Conservation (phyloP, 768 basidiomycete species). For the Leccinellum albellum region DNA sequence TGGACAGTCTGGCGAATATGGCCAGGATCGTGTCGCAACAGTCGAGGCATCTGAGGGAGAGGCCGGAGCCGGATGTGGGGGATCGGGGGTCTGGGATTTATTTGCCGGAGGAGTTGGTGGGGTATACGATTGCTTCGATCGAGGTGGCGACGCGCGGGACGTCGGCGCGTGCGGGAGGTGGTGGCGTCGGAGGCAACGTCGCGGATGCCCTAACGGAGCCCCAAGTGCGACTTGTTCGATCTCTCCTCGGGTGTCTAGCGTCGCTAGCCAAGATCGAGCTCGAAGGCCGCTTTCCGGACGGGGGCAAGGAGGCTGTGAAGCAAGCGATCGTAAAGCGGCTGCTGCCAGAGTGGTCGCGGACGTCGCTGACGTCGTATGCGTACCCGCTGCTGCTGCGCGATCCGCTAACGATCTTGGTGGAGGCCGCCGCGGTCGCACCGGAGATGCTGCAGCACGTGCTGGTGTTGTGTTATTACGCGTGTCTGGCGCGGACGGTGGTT, state of each 20-base stretch:
- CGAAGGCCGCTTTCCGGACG: conserved; percentile 58
- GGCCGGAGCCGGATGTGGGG: conserved; percentile 63
- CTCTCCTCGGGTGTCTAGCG: conserved; percentile 66
- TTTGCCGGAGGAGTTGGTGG: conserved; percentile 86
- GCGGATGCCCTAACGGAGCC: conserved; percentile 69
- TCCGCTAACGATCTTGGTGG: conserved; percentile 85
- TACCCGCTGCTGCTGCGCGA: conserved; percentile 86
- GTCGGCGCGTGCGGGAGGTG: conserved; percentile 36
- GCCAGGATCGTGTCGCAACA: conserved; percentile 81
- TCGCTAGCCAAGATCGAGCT: conserved; percentile 67
- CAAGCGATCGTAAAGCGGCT: conserved; percentile 88
- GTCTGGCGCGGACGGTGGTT: conserved; percentile 80
- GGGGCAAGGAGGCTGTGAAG: conserved; percentile 71
- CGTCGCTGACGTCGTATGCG: conserved; percentile 77
- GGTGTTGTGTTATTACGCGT: conserved; percentile 87
- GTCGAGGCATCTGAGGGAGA: conserved; percentile 75
- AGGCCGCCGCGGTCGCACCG: conserved; percentile 86
- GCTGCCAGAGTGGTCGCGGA: conserved; percentile 87
- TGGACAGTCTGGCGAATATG: conserved; percentile 80
- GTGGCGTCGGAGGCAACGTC: conserved; percentile 42
- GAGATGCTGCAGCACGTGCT: conserved; percentile 87
- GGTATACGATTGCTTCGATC: conserved; percentile 79
- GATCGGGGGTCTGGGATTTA: conserved; percentile 85
- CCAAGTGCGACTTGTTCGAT: conserved; percentile 72
- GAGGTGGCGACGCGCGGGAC: conserved; percentile 79